phyloP scores from a whole-genome alignment of 306 rosid genomes.

The Psophocarpus tetragonolobus region DNA sequence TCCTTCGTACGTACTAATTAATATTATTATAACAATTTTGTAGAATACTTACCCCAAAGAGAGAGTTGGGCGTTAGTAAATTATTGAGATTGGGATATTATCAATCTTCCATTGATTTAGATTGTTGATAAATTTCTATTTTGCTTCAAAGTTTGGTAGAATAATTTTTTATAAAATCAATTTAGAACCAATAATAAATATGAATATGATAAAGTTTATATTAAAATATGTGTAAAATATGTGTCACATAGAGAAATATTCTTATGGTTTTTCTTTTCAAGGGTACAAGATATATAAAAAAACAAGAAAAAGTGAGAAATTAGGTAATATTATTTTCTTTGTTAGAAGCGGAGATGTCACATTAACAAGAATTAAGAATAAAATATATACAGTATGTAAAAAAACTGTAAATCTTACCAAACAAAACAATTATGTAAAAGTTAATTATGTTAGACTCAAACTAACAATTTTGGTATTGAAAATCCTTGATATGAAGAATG shows the following conservation, averaged over 20 bases:
- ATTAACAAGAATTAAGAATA: too few species aligned
- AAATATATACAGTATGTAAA: too few species aligned
- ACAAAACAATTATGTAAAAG: too few species aligned
- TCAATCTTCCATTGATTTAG: background rate
- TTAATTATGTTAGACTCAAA: too few species aligned
- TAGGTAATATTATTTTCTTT: background rate
- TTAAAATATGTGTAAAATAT: background rate
- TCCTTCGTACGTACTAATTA: too few species aligned
- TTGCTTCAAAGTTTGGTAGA: background rate
- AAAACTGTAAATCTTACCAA: too few species aligned
- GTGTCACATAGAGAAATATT: background rate
- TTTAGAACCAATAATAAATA: background rate
- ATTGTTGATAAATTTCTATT: background rate
- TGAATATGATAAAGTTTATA: background rate
- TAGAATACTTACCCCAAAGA: too few species aligned
- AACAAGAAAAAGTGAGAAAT: background rate
- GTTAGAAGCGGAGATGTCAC: too few species aligned
- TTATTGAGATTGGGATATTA: background rate
- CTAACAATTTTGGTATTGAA: too few species aligned
- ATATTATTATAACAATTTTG: too few species aligned
- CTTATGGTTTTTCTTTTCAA: background rate
- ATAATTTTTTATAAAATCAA: background rate
- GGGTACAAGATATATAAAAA: background rate
- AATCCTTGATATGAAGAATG: too few species aligned
- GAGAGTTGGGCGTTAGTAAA: too few species aligned